phyloP scores from a whole-genome alignment of 495 filamentous ascomycete genomes.

The Cudoniella acicularis region DNA sequence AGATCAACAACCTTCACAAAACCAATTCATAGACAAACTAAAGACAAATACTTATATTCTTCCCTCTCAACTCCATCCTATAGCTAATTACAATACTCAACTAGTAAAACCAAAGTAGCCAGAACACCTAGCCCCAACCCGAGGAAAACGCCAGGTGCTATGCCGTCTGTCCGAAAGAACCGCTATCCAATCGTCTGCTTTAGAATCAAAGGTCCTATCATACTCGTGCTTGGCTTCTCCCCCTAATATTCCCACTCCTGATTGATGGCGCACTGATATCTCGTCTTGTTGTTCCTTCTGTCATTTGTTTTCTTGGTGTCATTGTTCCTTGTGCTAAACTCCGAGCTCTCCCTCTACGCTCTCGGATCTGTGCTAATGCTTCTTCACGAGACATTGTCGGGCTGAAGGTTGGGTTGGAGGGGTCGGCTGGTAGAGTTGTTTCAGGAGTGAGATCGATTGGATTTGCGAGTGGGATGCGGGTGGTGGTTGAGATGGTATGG shows the following conservation, averaged over 20 bases:
- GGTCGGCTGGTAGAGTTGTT: conserved; percentile 9
- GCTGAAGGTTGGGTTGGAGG: conserved; percentile 31
- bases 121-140: conserved; percentile 12
- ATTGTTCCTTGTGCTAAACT: conserved; percentile 38
- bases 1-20: background rate
- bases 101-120: conserved; percentile 1
- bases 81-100: conserved; percentile 18
- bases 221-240: conserved; percentile 15
- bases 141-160: conserved; percentile 23
- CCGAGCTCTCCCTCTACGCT: conserved; percentile 46
- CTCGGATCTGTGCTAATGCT: conserved; percentile 52
- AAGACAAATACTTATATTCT: background rate
- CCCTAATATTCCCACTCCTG: conserved; percentile 17
- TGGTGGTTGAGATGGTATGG: conserved; percentile 33
- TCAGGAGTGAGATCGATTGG: conserved; percentile 15
- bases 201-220: background rate
- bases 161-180: conserved; percentile 5
- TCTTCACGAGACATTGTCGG: conserved; percentile 56
- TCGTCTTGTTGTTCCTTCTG: conserved; percentile 28
- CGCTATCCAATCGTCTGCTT: background rate
- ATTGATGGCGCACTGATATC: conserved; percentile 41
- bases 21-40: background rate
- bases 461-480: conserved; percentile 42
- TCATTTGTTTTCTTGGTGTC: conserved; percentile 41
- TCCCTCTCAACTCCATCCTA: background rate